Evolutionary conservation across 306 rosid species (phyloP).

Genomic region (Notholithocarpus densiflorus): DNA sequence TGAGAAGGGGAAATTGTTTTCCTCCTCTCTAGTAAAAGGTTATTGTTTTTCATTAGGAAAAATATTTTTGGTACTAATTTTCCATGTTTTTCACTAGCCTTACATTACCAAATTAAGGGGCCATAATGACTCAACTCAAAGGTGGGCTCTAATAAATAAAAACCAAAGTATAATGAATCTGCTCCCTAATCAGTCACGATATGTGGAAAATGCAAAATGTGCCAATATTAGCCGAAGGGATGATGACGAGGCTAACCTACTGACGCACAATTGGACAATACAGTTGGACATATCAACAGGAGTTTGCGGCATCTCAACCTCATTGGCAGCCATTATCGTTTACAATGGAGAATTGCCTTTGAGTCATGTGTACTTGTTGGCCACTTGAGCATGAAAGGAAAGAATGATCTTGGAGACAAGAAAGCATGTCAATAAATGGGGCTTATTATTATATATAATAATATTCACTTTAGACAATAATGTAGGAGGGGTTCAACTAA

Average conservation of each 20-base stretch:
- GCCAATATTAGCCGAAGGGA: background rate
- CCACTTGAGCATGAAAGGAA: constrained; percentile 36
- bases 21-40: no score
- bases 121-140: background rate
- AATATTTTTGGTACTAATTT: background rate
- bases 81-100: no score
- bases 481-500: constrained; percentile 9
- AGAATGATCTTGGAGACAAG: constrained; percentile 32
- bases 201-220: background rate
- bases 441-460: constrained; percentile 4
- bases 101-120: background rate
- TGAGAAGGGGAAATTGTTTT: background rate
- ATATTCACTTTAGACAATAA: constrained; percentile 18
- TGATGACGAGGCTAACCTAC: background rate
- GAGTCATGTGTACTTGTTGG: constrained; percentile 44
- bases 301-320: constrained; percentile 23
- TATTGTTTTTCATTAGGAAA: background rate
- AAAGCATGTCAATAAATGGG: constrained; percentile 19
- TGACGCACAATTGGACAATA: background rate
- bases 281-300: constrained; percentile 11
- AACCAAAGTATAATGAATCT: background rate
- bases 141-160: background rate
- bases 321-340: constrained; percentile 32
- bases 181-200: background rate
- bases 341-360: constrained; percentile 32